Percentiles rank a stretch among this genome's conserved stretches.
phyloP scores from a whole-genome alignment of 352 stramenopile genomes.

The Globisporangium sylvaticum region DNA sequence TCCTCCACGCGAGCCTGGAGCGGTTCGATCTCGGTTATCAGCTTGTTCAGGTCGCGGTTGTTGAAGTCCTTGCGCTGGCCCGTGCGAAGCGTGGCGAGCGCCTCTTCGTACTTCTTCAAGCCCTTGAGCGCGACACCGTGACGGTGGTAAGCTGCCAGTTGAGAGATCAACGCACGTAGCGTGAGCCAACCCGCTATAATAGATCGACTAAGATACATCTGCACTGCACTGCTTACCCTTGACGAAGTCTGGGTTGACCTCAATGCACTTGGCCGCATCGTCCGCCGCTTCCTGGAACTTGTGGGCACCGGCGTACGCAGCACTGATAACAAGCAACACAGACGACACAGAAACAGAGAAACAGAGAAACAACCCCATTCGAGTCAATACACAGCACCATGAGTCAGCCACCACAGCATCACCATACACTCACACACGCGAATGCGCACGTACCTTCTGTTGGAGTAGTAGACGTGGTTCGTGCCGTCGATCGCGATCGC shows the following conservation, averaged over 20 bases:
- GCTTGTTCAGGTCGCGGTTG: slow-evolving; percentile 80
- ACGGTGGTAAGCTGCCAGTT: slow-evolving; percentile 84
- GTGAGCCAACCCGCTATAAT: slow-evolving; percentile 13
- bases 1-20: slow-evolving; percentile 61
- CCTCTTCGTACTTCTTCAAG: slow-evolving; percentile 78
- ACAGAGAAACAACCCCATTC: not conserved
- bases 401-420: not conserved
- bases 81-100: slow-evolving; percentile 63
- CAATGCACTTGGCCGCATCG: slow-evolving; percentile 88
- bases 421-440: not conserved
- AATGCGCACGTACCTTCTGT: slow-evolving; percentile 60
- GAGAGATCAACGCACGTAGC: not conserved
- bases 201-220: slow-evolving; percentile 2
- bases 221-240: slow-evolving; percentile 50
- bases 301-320: slow-evolving; percentile 54
- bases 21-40: slow-evolving; percentile 81
- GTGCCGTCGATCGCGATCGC: slow-evolving; percentile 84
- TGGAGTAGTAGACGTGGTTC: slow-evolving; percentile 94
- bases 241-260: slow-evolving; percentile 91
- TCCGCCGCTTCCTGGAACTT: slow-evolving; percentile 83
- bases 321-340: slow-evolving; percentile 28
- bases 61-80: slow-evolving; percentile 82
- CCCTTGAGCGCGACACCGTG: slow-evolving; percentile 90
- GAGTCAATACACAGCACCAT: not conserved
- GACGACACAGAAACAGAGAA: not conserved